A percentile compares a stretch with the other conserved stretches of the same genome.
Evolutionary conservation across 345 rosid genomes (phyloP).

Genomic region (Murraya koenigii): DNA sequence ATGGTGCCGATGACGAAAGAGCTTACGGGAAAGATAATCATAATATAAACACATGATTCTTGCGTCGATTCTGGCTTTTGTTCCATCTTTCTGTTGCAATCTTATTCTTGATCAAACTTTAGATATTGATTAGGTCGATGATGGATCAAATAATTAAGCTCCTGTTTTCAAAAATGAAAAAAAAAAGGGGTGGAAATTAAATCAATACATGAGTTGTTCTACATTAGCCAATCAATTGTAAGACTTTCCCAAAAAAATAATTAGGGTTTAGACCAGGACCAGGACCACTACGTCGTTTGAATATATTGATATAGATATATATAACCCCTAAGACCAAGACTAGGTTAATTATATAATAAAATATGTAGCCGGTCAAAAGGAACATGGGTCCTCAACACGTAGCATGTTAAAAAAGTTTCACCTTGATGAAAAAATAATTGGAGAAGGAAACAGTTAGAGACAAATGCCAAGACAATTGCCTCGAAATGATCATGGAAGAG

Average conservation of each 20-base stretch:
- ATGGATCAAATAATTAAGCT: constrained; percentile 20
- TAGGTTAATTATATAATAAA: neutral
- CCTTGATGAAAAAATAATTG: constrained; percentile 19
- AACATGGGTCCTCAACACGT: constrained; percentile 35
- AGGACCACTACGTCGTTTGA: constrained; percentile 35
- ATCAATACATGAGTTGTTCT: constrained; percentile 15
- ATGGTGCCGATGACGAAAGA: constrained; percentile 21
- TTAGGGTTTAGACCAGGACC: constrained; percentile 10
- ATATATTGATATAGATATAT: neutral
- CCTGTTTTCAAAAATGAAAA: neutral
- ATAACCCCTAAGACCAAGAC: constrained; percentile 30
- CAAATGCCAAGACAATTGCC: constrained; percentile 56
- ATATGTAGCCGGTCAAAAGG: neutral
- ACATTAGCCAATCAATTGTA: constrained; percentile 19
- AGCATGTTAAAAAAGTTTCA: constrained; percentile 34
- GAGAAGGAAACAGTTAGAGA: constrained; percentile 38
- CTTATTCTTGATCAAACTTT: constrained; percentile 14
- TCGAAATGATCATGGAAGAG: constrained; percentile 39
- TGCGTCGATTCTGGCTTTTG: constrained; percentile 53
- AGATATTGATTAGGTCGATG: constrained; percentile 28
- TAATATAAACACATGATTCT: constrained; percentile 40
- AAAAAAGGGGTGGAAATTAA: neutral
- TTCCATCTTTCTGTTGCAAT: constrained; percentile 13
- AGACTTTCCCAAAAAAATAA: neutral
- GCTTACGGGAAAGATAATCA: constrained; percentile 22